Conservation (phyloP, 2,329 filamentous ascomycete species). For the Pseudocercospora fuligena region DNA sequence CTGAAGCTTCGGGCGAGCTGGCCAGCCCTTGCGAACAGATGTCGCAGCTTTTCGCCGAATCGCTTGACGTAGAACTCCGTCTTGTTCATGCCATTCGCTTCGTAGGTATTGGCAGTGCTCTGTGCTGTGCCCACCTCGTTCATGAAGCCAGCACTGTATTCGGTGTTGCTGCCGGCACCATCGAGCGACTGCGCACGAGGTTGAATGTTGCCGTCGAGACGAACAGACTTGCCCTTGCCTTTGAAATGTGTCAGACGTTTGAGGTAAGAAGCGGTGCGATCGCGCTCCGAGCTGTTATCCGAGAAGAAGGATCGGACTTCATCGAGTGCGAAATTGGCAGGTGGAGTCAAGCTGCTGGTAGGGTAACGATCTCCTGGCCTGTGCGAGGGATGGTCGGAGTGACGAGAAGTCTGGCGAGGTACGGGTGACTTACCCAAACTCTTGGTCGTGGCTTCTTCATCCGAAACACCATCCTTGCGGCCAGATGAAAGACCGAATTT, state of each 20-base stretch:
- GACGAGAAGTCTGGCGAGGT: slow-evolving; percentile 24
- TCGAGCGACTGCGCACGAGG: slow-evolving; percentile 26
- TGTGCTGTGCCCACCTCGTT: slow-evolving; percentile 27
- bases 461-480: slow-evolving; percentile 16
- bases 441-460: slow-evolving; percentile 25
- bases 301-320: slow-evolving; percentile 51
- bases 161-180: slow-evolving; percentile 33
- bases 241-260: slow-evolving; percentile 42
- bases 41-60: slow-evolving; percentile 46
- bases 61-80: slow-evolving; percentile 47
- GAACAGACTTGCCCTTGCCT: slow-evolving; percentile 24
- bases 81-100: slow-evolving; percentile 45
- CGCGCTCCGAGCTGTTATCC: slow-evolving; percentile 44
- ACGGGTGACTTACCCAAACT: slow-evolving; percentile 25
- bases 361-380: slow-evolving; percentile 56
- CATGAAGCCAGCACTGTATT: slow-evolving; percentile 38
- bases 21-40: slow-evolving; percentile 42
- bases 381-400: slow-evolving; percentile 33
- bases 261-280: slow-evolving; percentile 40
- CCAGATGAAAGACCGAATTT: slow-evolving; percentile 37
- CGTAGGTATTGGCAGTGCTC: slow-evolving; percentile 35
- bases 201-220: slow-evolving; percentile 17
- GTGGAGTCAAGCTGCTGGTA: slow-evolving; percentile 51
- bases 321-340: slow-evolving; percentile 46
- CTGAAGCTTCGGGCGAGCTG: slow-evolving; percentile 41